Conservation (phyloP, 495 filamentous ascomycete species). For the Penicillium silybi region DNA sequence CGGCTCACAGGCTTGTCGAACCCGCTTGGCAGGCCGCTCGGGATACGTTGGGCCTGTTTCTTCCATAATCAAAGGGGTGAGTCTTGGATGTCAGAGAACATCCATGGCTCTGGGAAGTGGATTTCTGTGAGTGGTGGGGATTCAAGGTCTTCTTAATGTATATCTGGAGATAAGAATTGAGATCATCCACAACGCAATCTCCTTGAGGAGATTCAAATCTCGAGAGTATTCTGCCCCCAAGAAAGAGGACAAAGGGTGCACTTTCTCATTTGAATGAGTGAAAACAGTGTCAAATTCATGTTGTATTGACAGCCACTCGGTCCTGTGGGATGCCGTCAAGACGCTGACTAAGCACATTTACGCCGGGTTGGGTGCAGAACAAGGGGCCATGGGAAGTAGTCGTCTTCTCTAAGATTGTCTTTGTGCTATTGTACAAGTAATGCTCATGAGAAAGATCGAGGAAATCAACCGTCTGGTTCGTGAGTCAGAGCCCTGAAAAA, state of each 20-base stretch:
- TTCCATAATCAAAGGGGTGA: conserved; percentile 16
- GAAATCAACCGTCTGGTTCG: not conserved
- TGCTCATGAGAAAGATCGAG: too few species aligned
- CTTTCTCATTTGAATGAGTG: not conserved
- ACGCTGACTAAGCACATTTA: not conserved
- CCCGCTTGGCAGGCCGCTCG: conserved; percentile 38
- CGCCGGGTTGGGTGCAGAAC: not conserved
- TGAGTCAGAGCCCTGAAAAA: not conserved
- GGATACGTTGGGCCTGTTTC: conserved; percentile 9
- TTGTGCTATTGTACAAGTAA: too few species aligned
- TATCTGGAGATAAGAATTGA: not conserved
- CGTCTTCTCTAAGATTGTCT: too few species aligned
- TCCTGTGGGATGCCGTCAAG: not conserved
- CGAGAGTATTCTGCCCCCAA: too few species aligned
- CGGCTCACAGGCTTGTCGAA: conserved; percentile 45
- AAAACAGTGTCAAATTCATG: not conserved
- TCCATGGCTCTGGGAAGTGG: not conserved
- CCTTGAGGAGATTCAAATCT: not conserved
- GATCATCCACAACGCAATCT: not conserved
- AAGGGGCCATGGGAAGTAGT: not conserved
- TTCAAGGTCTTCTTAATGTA: not conserved
- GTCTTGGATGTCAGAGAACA: not conserved
- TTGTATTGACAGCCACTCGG: too few species aligned
- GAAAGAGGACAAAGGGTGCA: not conserved
- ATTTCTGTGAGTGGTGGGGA: not conserved